These are phyloP conservation scores for Phaseolus lunatus DNA, from an alignment of 306 rosid species.

Conservation along the genomic window DNA sequence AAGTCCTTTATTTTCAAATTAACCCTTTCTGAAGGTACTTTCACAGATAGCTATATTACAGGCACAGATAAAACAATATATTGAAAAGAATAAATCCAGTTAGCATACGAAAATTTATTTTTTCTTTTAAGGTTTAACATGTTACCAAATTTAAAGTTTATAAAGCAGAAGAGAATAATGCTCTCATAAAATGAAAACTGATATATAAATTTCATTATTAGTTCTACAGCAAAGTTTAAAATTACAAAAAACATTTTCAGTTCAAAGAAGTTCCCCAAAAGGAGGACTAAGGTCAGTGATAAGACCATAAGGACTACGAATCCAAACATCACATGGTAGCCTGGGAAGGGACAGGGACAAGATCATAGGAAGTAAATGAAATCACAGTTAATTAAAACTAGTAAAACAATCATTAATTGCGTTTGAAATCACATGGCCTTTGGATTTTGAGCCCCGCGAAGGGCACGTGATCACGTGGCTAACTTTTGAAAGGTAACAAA, in stretches of 20 bases:
- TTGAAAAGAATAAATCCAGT: not conserved
- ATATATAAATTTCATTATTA: not conserved
- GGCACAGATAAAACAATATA: not conserved
- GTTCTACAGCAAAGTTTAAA: not conserved
- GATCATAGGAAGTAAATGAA: slow-evolving; percentile 20
- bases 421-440: slow-evolving; percentile 40
- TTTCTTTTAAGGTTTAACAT: not conserved
- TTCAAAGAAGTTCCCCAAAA: not conserved
- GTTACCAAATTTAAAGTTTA: not conserved
- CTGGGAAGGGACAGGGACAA: slow-evolving; percentile 24
- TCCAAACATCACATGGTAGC: slow-evolving; percentile 21
- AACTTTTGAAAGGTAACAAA: not conserved
- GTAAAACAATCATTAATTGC: slow-evolving; percentile 10
- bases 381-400: not conserved
- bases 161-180: not conserved
- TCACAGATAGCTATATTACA: not conserved
- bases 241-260: not conserved
- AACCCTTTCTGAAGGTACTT: not conserved
- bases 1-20: not conserved
- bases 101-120: not conserved
- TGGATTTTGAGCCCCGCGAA: slow-evolving; percentile 40
- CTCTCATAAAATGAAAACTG: not conserved
- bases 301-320: not conserved
- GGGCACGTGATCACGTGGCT: slow-evolving; percentile 58
- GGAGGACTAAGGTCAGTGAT: not conserved